A percentile compares a stretch with the other conserved stretches of the same genome.
These are phyloP conservation scores for Termitomyces sp. DNA, from an alignment of 768 basidiomycete species.

Conservation along the genomic window DNA sequence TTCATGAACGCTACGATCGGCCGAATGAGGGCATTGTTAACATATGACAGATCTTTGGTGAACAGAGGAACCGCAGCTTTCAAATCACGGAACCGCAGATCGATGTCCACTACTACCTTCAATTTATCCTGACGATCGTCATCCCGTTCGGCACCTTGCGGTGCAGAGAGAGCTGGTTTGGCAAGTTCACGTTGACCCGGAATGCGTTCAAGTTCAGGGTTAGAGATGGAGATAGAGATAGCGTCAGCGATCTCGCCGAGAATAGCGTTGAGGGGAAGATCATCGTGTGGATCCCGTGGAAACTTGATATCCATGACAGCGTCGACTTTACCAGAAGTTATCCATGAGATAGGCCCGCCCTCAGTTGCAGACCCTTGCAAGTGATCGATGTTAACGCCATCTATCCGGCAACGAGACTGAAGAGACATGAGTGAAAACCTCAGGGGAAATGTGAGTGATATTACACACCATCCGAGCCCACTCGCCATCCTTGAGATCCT, in stretches of 20 bases:
- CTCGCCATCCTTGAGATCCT: conserved; percentile 74
- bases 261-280: conserved; percentile 69
- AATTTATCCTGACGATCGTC: conserved; percentile 31
- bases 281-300: conserved; percentile 70
- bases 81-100: conserved; percentile 89
- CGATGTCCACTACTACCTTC: conserved; percentile 81
- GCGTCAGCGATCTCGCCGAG: conserved; percentile 89
- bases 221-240: conserved; percentile 58
- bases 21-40: conserved; percentile 87
- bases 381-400: conserved; percentile 96
- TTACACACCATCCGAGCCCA: conserved; percentile 84
- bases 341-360: conserved; percentile 94
- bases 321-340: conserved; percentile 94
- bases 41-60: conserved; percentile 81
- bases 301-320: conserved; percentile 98
- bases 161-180: conserved; percentile 78
- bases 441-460: background rate
- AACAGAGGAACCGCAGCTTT: conserved; percentile 95
- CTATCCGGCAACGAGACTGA: conserved; percentile 92
- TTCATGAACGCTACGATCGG: conserved; percentile 99
- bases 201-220: conserved; percentile 45
- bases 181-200: conserved; percentile 86
- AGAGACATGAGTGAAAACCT: background rate
- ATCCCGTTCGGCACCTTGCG: conserved; percentile 35
- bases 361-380: conserved; percentile 76